Percentiles rank a stretch among this genome's conserved stretches.
phyloP scores from a whole-genome alignment of 1,139 yeast genomes.

The Zygosaccharomyces pseudobailii region DNA sequence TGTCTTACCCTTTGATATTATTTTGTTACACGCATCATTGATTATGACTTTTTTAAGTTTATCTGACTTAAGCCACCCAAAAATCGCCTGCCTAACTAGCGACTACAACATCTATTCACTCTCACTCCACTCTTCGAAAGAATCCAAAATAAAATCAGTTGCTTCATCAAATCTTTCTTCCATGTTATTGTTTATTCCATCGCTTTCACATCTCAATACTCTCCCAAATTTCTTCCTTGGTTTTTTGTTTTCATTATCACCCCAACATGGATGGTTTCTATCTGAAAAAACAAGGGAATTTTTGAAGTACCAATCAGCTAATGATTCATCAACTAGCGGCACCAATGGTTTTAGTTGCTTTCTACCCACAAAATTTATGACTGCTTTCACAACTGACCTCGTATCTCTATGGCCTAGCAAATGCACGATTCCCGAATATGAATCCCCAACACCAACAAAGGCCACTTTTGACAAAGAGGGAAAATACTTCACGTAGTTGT shows the following conservation, averaged over 20 bases:
- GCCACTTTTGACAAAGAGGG: conserved; percentile 62
- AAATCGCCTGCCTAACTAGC: too few species aligned
- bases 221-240: conserved; percentile 91
- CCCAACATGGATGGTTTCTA: conserved; percentile 75
- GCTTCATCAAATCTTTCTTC: conserved; percentile 84
- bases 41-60: neutral
- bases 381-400: conserved; percentile 64
- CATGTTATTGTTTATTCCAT: conserved; percentile 71
- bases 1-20: neutral
- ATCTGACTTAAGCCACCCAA: neutral
- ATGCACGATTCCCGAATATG: conserved; percentile 83
- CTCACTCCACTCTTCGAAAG: conserved; percentile 46
- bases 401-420: conserved; percentile 75
- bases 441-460: conserved; percentile 85
- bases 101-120: conserved; percentile 20
- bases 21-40: neutral
- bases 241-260: conserved; percentile 52
- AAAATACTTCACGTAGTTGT: conserved; percentile 77
- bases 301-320: conserved; percentile 83
- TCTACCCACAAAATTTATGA: conserved; percentile 66
- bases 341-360: conserved; percentile 68
- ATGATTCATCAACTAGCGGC: conserved; percentile 80
- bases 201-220: conserved; percentile 66
- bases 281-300: conserved; percentile 81
- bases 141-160: conserved; percentile 73